Evolutionary conservation across 2,329 filamentous ascomycete genomes (phyloP).

Genomic region (Colletotrichum horii): DNA sequence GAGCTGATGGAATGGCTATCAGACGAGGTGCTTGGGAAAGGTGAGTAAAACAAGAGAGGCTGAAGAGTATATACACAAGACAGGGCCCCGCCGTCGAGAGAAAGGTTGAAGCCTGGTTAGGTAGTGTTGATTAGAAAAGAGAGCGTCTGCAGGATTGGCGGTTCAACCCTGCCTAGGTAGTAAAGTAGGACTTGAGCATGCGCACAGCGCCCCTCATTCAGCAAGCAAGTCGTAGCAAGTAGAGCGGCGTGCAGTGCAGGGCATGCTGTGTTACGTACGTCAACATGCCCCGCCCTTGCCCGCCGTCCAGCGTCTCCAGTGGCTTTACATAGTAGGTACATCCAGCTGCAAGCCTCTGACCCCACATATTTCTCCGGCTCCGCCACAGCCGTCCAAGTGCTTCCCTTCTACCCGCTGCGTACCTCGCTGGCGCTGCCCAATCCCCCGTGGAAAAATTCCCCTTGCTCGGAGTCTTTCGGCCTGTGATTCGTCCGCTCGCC

Average conservation of each 20-base stretch:
- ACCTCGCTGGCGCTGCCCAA: background rate
- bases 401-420: background rate
- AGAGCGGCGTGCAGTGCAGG: background rate
- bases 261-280: constrained; percentile 2
- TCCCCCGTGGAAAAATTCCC: background rate
- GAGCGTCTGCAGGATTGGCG: background rate
- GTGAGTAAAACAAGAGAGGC: background rate
- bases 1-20: background rate
- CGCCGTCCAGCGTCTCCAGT: background rate
- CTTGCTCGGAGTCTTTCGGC: background rate
- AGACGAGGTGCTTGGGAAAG: background rate
- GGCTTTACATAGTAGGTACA: background rate
- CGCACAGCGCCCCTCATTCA: background rate
- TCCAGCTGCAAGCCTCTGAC: background rate
- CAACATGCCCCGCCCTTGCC: background rate
- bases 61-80: background rate
- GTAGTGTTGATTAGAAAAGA: background rate
- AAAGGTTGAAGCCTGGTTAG: background rate
- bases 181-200: background rate
- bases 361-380: constrained; percentile 2
- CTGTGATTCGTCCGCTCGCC: constrained; percentile 4
- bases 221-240: background rate
- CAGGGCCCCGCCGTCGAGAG: background rate
- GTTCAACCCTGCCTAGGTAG: background rate
- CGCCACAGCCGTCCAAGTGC: constrained; percentile 10